phyloP scores from a whole-genome alignment of 2,329 filamentous ascomycete species.

The Calonectria pteridis region DNA sequence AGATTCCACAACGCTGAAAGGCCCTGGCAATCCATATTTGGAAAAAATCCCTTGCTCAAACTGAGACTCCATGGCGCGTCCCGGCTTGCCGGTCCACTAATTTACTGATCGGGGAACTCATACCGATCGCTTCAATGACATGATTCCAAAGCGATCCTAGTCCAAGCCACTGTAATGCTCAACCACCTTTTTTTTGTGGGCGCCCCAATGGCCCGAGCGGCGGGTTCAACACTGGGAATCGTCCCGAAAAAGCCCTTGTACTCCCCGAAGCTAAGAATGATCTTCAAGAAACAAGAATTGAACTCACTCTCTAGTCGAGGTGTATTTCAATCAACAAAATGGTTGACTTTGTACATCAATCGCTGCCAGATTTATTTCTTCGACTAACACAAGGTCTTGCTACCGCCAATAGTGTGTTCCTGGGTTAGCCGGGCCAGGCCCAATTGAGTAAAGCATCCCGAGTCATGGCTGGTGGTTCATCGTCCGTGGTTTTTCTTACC shows the following conservation, averaged over 20 bases:
- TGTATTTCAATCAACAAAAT: not conserved
- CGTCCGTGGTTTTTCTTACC: not conserved
- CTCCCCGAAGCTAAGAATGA: not conserved
- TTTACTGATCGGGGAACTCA: not conserved
- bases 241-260: not conserved
- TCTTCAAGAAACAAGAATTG: not conserved
- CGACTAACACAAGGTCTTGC: not conserved
- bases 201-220: not conserved
- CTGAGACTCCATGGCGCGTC: not conserved
- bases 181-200: not conserved
- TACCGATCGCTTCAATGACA: not conserved
- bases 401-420: not conserved
- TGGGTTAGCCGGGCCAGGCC: not conserved
- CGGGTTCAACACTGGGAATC: not conserved
- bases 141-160: not conserved
- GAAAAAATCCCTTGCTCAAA: no score
- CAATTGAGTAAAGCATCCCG: slow-evolving; percentile 6
- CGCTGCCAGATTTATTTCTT: not conserved
- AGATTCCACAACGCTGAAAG: not conserved
- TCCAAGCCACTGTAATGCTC: not conserved
- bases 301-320: not conserved
- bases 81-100: not conserved
- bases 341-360: not conserved
- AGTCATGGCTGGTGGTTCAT: not conserved
- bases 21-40: not conserved